phyloP scores from a whole-genome alignment of 2,329 filamentous ascomycete genomes.

The Fusarium liriodendri region DNA sequence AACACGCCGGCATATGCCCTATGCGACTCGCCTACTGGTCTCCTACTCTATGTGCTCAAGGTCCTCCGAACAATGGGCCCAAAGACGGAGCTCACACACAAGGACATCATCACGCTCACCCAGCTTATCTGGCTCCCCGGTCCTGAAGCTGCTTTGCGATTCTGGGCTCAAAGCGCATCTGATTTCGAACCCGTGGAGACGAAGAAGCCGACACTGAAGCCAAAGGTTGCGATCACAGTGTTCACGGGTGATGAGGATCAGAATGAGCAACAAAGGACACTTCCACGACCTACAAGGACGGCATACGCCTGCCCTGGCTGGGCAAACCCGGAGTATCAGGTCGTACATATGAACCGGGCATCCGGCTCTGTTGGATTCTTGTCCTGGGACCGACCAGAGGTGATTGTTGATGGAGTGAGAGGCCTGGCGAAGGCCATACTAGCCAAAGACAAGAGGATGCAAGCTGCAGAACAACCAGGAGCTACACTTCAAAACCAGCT shows the following conservation, averaged over 20 bases:
- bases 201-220: constrained; percentile 44
- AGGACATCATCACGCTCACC: constrained; percentile 70
- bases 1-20: constrained; percentile 70
- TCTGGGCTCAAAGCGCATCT: constrained; percentile 61
- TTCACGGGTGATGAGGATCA: constrained; percentile 53
- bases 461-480: constrained; percentile 35
- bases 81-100: constrained; percentile 55
- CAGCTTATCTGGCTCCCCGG: constrained; percentile 75
- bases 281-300: constrained; percentile 39
- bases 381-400: constrained; percentile 60
- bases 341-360: constrained; percentile 55
- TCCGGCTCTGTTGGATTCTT: constrained; percentile 57
- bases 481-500: constrained; percentile 50
- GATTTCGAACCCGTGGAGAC: constrained; percentile 46
- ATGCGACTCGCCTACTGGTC: constrained; percentile 70
- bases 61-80: constrained; percentile 56
- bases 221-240: constrained; percentile 60
- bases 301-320: constrained; percentile 61
- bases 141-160: constrained; percentile 69
- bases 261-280: constrained; percentile 21
- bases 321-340: constrained; percentile 57
- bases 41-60: constrained; percentile 66
- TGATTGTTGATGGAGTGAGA: constrained; percentile 56
- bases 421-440: constrained; percentile 55
- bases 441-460: constrained; percentile 52